A percentile compares a stretch with the other conserved stretches of the same genome.
Evolutionary conservation across 768 basidiomycete genomes (phyloP).

Genomic region (Trametes meyenii): DNA sequence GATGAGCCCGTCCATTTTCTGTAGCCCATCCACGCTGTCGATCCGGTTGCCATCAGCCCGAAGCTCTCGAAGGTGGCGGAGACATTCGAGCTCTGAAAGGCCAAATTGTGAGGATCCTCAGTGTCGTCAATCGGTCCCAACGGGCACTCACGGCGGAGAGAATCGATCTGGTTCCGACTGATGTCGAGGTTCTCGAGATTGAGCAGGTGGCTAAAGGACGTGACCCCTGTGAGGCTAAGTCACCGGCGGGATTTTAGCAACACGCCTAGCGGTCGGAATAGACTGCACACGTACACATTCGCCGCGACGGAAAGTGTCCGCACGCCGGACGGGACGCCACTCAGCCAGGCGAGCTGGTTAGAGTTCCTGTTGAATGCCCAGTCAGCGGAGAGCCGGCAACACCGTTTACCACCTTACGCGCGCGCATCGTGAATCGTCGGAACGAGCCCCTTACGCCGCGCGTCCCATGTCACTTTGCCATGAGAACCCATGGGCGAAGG

Average conservation of each 20-base stretch:
- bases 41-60: conserved; percentile 89
- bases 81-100: conserved; percentile 73
- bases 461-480: conserved; percentile 12
- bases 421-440: conserved; percentile 1
- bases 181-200: conserved; percentile 91
- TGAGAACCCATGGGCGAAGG: conserved; percentile 4
- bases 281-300: conserved; percentile 58
- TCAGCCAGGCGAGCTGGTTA: conserved; percentile 79
- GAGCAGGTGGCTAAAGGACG: conserved; percentile 84
- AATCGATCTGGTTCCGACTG: conserved; percentile 87
- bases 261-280: background rate
- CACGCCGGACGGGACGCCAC: conserved; percentile 70
- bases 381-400: background rate
- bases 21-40: conserved; percentile 70
- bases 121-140: background rate
- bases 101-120: conserved; percentile 5
- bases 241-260: background rate
- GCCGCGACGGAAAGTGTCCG: conserved; percentile 78
- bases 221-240: conserved; percentile 76
- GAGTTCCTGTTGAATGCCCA: conserved; percentile 51
- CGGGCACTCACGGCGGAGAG: conserved; percentile 72
- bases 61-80: conserved; percentile 86
- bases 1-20: conserved; percentile 77
- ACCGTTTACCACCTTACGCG: background rate
- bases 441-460: background rate